Base-by-base conservation (phyloP, 2,329 filamentous ascomycete genomes). In the Bipolaris bicolor region DNA sequence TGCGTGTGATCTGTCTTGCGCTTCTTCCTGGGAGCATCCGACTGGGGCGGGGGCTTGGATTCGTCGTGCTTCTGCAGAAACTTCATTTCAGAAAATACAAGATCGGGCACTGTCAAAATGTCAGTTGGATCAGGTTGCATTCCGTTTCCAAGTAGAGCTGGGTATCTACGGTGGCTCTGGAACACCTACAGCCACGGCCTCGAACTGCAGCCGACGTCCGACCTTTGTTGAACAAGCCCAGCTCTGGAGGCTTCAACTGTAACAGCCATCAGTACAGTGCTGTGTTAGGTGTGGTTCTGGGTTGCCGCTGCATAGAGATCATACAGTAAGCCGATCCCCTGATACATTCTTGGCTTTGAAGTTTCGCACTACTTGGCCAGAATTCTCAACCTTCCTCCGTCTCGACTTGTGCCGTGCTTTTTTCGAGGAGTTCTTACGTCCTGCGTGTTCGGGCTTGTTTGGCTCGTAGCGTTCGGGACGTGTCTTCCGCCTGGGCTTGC, bases 51-150 rank as follows among this genome's bases (percentile, higher is more conserved):
- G 64, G 64, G 55, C 55, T 77, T 62, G 54, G 63, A 60, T 39
- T 63, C 68, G 55, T 63, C 67, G 15, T 74, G 69, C 54, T 76
- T 76, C 52, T 78, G 77, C 40, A 83, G 64, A 58, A 82, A 83
- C 22, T 74, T 78, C 78, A 83, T 80, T 63, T 82, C 80, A 26
- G 80, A 81, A 68, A 83, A 83, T 26, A 80, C 78, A 39, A 83
- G 74, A 67, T 83, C 81, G 26, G 81, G 81, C 49, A 83, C 81
- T 83, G 63, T 55, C 58, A 40, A 41, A 45, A 46, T 49, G 50
- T 72, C 56, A 75, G 63, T 34, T 15, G 13, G 7, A 6, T 16
- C 5, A 29, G 15, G 16, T 31, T 16, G 2, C 7, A 29, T 16
- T 16, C 20, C 29, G 7, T 29, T 7, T 22, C 2, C 13, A 44